phyloP scores from a whole-genome alignment of 805 yeast species.

The Kuraishia ogatae region DNA sequence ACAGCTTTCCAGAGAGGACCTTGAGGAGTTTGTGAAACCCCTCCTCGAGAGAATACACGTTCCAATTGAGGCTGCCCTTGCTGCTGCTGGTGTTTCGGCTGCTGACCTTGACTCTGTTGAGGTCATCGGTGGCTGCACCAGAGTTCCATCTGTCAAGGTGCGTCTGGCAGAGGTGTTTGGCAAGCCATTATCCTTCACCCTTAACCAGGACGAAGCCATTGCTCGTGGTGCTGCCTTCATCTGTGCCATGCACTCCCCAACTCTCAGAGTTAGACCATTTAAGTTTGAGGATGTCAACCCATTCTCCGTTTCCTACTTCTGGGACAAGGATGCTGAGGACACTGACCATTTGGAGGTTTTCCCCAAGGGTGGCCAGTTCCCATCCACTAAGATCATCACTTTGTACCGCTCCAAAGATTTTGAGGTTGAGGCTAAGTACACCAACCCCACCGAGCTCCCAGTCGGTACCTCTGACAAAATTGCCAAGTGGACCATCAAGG shows the following conservation, averaged over 20 bases:
- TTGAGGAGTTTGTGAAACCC: constrained; percentile 85
- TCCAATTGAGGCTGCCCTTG: constrained; percentile 78
- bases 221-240: constrained; percentile 99
- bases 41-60: constrained; percentile 63
- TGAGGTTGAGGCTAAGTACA: constrained; percentile 77
- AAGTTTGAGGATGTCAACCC: constrained; percentile 94
- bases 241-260: constrained; percentile 98
- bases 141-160: constrained; percentile 90
- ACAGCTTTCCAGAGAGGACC: constrained; percentile 79
- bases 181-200: constrained; percentile 82
- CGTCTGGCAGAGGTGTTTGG: constrained; percentile 74
- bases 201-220: constrained; percentile 98
- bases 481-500: constrained; percentile 81
- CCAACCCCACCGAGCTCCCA: constrained; percentile 67
- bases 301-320: constrained; percentile 85
- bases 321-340: constrained; percentile 93
- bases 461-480: constrained; percentile 54
- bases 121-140: constrained; percentile 96
- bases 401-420: constrained; percentile 88
- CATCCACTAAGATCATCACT: constrained; percentile 92
- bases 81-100: constrained; percentile 62
- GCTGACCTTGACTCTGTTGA: constrained; percentile 86
- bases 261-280: constrained; percentile 97
- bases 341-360: constrained; percentile 90
- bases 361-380: constrained; percentile 89